Evolutionary conservation across 169 alveolate genomes (phyloP).

Genomic region (Nephromyces sp.): DNA sequence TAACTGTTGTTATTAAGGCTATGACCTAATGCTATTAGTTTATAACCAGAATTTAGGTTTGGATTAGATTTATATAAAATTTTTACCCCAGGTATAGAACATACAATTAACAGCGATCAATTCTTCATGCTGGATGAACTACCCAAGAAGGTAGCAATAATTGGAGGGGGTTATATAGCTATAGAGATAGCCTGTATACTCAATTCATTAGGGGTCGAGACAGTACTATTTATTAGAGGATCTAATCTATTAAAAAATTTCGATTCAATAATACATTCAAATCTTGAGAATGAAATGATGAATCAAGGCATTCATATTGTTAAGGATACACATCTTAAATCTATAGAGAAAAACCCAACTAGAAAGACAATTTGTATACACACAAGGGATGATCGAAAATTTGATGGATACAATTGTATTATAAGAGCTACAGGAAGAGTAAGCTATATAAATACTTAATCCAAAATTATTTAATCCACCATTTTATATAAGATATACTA

Average conservation of each 20-base stretch:
- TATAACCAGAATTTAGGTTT: no score
- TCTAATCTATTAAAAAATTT: constrained; percentile 31
- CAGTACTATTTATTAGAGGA: constrained; percentile 61
- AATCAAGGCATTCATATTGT: constrained; percentile 28
- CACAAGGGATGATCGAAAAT: no score
- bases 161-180: constrained; percentile 90
- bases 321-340: not conserved
- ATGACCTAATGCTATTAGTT: not conserved
- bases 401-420: no score
- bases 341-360: no score
- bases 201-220: constrained; percentile 73
- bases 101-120: constrained; percentile 73
- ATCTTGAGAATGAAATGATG: constrained; percentile 68
- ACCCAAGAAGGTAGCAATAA: constrained; percentile 79
- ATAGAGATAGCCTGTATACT: constrained; percentile 83
- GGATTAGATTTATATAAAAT: not conserved
- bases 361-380: no score
- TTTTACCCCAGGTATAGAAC: not conserved
- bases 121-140: constrained; percentile 69
- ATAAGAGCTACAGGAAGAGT: no score
- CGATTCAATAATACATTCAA: constrained; percentile 49
- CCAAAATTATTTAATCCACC: no score
- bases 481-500: no score
- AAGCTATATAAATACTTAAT: no score
- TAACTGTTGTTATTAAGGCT: not conserved